These are phyloP conservation scores for Penicillium coffeae DNA, from an alignment of 495 filamentous ascomycete species.

Conservation along the genomic window DNA sequence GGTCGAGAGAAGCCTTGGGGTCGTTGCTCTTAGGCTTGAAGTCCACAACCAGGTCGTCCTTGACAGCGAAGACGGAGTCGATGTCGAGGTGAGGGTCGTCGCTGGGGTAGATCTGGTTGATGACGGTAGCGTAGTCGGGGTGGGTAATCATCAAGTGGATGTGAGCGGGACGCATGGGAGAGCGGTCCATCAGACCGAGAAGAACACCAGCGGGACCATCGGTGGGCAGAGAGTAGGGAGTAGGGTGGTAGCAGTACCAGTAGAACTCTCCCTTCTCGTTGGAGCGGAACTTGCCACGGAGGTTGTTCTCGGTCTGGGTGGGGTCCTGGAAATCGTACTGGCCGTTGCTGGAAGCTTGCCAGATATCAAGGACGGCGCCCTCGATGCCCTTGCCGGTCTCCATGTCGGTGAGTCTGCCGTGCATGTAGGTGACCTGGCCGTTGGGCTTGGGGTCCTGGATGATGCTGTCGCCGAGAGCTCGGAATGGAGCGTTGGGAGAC, in stretches of 20 bases:
- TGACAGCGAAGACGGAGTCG: constrained; percentile 66
- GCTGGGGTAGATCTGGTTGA: constrained; percentile 62
- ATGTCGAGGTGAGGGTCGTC: constrained; percentile 57
- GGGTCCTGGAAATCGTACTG: constrained; percentile 90
- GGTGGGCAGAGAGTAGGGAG: constrained; percentile 72
- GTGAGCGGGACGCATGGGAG: constrained; percentile 48
- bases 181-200: constrained; percentile 67
- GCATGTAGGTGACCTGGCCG: constrained; percentile 67
- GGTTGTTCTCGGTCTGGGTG: constrained; percentile 72
- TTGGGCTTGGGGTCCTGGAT: constrained; percentile 62
- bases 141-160: constrained; percentile 51
- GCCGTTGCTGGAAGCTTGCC: constrained; percentile 81
- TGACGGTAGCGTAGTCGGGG: constrained; percentile 49
- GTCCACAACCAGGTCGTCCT: constrained; percentile 61
- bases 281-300: constrained; percentile 76
- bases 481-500: constrained; percentile 78
- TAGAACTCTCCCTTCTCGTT: constrained; percentile 72
- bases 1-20: constrained; percentile 43
- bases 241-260: constrained; percentile 82
- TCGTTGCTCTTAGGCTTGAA: constrained; percentile 52
- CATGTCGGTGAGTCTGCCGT: constrained; percentile 69
- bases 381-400: constrained; percentile 67
- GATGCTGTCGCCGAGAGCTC: constrained; percentile 63
- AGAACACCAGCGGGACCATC: constrained; percentile 71
- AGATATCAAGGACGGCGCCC: constrained; percentile 74